These are phyloP conservation scores for Sporothrix globosa DNA, from an alignment of 2,329 filamentous ascomycete genomes.

Conservation along the genomic window DNA sequence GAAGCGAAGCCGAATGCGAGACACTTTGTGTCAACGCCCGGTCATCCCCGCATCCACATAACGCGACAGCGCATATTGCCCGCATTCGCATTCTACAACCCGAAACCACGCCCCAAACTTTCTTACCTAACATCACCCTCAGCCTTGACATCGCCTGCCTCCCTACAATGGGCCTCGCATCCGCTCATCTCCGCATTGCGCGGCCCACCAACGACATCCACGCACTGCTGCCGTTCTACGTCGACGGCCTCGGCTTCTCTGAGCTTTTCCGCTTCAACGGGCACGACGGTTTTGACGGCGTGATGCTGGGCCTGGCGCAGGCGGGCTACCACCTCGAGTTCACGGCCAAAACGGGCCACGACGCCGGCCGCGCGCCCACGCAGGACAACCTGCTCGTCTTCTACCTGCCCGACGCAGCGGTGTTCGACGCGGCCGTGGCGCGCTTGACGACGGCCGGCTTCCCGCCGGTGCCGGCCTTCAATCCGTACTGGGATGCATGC, in stretches of 20 bases:
- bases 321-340: constrained; percentile 51
- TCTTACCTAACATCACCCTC: background rate
- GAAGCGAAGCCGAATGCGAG: constrained; percentile 15
- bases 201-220: constrained; percentile 48
- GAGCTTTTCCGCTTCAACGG: constrained; percentile 43
- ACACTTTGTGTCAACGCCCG: background rate
- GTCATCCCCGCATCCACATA: too few species aligned
- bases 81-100: background rate
- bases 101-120: background rate
- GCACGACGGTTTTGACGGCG: constrained; percentile 48
- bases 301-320: constrained; percentile 45
- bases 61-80: background rate
- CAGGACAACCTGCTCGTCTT: constrained; percentile 52
- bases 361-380: constrained; percentile 46
- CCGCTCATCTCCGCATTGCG: constrained; percentile 48
- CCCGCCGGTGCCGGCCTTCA: constrained; percentile 45
- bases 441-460: constrained; percentile 46
- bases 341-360: constrained; percentile 44
- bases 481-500: constrained; percentile 51
- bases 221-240: constrained; percentile 49
- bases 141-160: background rate
- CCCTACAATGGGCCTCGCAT: constrained; percentile 6
- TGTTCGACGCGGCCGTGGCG: constrained; percentile 41
- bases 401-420: constrained; percentile 45
- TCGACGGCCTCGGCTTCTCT: constrained; percentile 47